Evolutionary conservation across 2,329 filamentous ascomycete genomes (phyloP).

Genomic region (Ramularia endophylla): DNA sequence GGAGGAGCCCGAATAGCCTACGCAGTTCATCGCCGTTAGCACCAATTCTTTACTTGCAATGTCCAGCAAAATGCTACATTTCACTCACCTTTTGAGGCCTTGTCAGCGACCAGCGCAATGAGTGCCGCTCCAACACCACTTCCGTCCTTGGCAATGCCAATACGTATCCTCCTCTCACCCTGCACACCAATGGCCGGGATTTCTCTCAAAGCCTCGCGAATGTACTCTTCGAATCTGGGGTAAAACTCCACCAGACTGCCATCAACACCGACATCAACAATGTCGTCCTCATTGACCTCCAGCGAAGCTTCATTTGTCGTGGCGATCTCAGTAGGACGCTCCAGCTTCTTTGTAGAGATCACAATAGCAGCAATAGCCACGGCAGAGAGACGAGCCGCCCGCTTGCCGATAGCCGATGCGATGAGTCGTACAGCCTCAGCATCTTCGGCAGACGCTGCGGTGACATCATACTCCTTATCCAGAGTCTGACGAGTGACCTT

Average conservation of each 20-base stretch:
- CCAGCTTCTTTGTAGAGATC: slow-evolving; percentile 69
- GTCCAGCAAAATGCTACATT: background rate
- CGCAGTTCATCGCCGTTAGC: too few species aligned
- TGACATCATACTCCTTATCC: slow-evolving; percentile 68
- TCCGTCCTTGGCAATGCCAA: slow-evolving; percentile 95
- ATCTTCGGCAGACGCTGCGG: slow-evolving; percentile 72
- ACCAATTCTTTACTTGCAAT: too few species aligned
- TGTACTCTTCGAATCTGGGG: slow-evolving; percentile 82
- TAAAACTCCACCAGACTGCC: slow-evolving; percentile 95
- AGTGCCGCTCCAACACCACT: slow-evolving; percentile 92
- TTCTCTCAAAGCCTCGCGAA: slow-evolving; percentile 72
- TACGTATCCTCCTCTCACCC: slow-evolving; percentile 80
- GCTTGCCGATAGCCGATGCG: slow-evolving; percentile 75
- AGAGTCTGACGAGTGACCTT: slow-evolving; percentile 70
- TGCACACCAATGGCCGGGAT: slow-evolving; percentile 70
- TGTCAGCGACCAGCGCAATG: slow-evolving; percentile 82
- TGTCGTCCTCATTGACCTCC: slow-evolving; percentile 51
- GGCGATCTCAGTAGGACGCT: slow-evolving; percentile 31
- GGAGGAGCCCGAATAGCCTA: slow-evolving; percentile 6
- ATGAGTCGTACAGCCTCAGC: slow-evolving; percentile 82
- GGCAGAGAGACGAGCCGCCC: slow-evolving; percentile 80
- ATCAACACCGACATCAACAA: slow-evolving; percentile 89
- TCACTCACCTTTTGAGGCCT: slow-evolving; percentile 34
- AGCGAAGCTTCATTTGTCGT: slow-evolving; percentile 23
- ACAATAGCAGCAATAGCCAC: slow-evolving; percentile 83